These are phyloP conservation scores for Acmispon strigosus DNA, from an alignment of 306 rosid genomes.

Conservation along the genomic window DNA sequence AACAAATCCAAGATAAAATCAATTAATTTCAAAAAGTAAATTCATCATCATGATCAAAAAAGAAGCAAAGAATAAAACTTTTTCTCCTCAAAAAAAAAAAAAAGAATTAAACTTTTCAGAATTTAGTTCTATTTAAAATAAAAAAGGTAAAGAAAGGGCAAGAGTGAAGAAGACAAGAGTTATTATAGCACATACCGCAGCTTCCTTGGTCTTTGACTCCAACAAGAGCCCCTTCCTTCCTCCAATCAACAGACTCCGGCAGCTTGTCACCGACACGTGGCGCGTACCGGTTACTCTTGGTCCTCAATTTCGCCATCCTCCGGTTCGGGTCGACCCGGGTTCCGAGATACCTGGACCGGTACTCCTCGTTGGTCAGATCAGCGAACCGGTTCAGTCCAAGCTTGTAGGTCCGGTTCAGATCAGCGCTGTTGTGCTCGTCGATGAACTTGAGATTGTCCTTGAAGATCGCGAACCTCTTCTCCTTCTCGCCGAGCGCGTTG, in stretches of 20 bases:
- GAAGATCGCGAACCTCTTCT: constrained; percentile 72
- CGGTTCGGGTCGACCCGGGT: constrained; percentile 29
- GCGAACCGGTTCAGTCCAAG: constrained; percentile 85
- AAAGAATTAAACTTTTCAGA: background rate
- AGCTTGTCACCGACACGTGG: constrained; percentile 62
- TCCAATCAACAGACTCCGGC: constrained; percentile 84
- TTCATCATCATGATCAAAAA: background rate
- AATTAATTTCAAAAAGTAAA: background rate
- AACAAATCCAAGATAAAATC: background rate
- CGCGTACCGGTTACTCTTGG: constrained; percentile 39
- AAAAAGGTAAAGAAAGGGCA: background rate
- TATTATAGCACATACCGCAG: constrained; percentile 69
- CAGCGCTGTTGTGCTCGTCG: constrained; percentile 49
- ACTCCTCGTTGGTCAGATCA: constrained; percentile 87
- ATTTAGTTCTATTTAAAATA: too few relatives aligned
- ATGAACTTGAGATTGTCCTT: constrained; percentile 73
- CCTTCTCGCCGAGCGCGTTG: constrained; percentile 67
- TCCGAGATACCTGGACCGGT: constrained; percentile 59
- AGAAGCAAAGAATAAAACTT: background rate
- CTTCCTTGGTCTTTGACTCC: constrained; percentile 79
- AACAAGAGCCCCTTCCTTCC: constrained; percentile 73
- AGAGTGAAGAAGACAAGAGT: background rate
- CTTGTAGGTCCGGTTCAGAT: constrained; percentile 36
- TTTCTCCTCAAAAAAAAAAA: background rate
- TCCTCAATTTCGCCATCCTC: constrained; percentile 16